Evolutionary conservation across 164 flowering plant species (phyloP), one percentile per base, ranked within the genome.

Genomic region (Umbilicus rupestris): DNA sequence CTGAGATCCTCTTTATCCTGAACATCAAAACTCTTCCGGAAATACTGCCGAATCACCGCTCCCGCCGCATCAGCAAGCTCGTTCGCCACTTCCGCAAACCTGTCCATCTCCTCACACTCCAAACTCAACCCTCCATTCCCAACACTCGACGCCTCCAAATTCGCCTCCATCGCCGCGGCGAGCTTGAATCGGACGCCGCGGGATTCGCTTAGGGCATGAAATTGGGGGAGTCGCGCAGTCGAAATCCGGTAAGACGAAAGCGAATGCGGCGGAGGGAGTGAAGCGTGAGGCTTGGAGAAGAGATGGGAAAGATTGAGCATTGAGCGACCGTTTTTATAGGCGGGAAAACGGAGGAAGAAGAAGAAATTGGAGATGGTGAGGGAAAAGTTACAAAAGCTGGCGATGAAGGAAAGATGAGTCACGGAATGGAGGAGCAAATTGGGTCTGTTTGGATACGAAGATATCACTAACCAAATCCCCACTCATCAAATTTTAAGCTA

Each of bases 31-130:
- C 78, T 89, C 71, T 82, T 86, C 15, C 98, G 82, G 63, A 94
- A 94, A 68, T 87, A 94, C 60, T 72, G 72, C 39, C 96, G 80
- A 66, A 91, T 85, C 29, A 94, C 96, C 49, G 78, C 88, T 0
- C 97, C 98, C 20, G 98, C 82, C 22, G 95, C 95, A 63, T 94
- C 97, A 0, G 98, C 97, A 28, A 82, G 79, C 59, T 62, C 65
- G 72, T 84, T 87, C n/a, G 76, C 97, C 17, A 90, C 89, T 24
- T 74, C 77, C 5, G 83, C 85, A 52, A 87, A 86, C 15, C 65
- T 65, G 59, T 85, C 84, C 47, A 84, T 73, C n/a, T 84, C 78
- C 26, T 26, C 62, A 49, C 20, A 49, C 55, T 49, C 55, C 55
- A 49, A 55, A 28, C 33, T 28, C 60, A 4, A 9, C 6, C 1